phyloP scores from a whole-genome alignment of 106 monocot genomes.

The Platanthera zijinensis region DNA sequence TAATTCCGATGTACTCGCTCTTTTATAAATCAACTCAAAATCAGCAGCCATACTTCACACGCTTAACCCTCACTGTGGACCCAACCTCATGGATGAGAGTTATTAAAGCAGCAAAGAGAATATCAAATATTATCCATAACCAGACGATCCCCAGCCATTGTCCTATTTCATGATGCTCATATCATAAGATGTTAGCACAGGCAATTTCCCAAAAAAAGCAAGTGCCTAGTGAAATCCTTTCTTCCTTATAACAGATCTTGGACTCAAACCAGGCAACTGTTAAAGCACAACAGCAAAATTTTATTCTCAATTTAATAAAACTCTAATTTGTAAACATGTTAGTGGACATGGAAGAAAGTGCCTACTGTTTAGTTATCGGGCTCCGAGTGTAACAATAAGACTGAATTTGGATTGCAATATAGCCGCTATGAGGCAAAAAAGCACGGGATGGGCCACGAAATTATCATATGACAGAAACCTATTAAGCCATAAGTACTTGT shows the following conservation, averaged over 20 bases:
- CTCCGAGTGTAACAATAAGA: neutral
- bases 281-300: slow-evolving; percentile 7
- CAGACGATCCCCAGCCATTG: neutral
- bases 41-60: neutral
- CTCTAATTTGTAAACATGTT: neutral
- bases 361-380: neutral
- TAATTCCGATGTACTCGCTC: neutral
- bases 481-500: neutral
- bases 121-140: slow-evolving; percentile 5
- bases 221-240: slow-evolving; percentile 4
- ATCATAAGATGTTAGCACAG: slow-evolving; percentile 3
- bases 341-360: neutral
- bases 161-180: slow-evolving; percentile 6
- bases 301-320: slow-evolving; percentile 6
- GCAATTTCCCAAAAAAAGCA: neutral
- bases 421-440: neutral
- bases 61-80: neutral
- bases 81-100: neutral
- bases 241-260: slow-evolving; percentile 1
- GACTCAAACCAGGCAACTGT: slow-evolving; percentile 4
- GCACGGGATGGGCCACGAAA: neutral
- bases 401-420: neutral
- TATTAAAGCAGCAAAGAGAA: neutral
- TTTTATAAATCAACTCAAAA: slow-evolving; percentile 1
- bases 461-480: neutral